A percentile compares a stretch with the other conserved stretches of the same genome.
These are phyloP conservation scores for Oryza meyeriana DNA, from an alignment of 176 grass and related monocot species.

Conservation along the genomic window DNA sequence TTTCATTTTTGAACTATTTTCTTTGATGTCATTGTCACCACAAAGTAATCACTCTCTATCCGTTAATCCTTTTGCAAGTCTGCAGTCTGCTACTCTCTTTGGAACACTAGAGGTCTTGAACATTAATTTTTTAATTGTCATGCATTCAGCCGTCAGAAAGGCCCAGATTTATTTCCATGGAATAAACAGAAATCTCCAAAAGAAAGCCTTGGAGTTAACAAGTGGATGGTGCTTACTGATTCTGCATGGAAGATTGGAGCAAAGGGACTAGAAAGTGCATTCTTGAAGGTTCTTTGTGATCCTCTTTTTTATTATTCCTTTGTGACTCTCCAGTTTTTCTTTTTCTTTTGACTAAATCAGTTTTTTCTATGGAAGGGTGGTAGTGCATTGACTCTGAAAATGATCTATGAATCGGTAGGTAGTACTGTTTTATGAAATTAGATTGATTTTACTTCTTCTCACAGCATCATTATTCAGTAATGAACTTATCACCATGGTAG, in stretches of 20 bases:
- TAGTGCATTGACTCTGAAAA: conserved; percentile 73
- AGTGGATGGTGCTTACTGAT: conserved; percentile 64
- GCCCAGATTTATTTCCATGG: conserved; percentile 54
- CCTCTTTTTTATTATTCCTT: not conserved
- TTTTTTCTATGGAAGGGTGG: conserved; percentile 58
- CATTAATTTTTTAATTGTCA: not conserved
- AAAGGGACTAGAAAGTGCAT: conserved; percentile 65
- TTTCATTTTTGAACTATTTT: not conserved
- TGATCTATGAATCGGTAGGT: conserved; percentile 72
- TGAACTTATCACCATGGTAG: conserved; percentile 52
- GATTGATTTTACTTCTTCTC: conserved; percentile 4
- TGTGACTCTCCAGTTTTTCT: not conserved
- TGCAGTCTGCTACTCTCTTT: conserved; percentile 11
- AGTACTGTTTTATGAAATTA: not conserved
- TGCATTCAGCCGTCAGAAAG: conserved; percentile 36
- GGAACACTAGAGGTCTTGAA: not conserved
- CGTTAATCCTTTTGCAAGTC: conserved; percentile 22
- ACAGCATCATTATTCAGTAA: conserved; percentile 14
- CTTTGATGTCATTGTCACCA: not conserved
- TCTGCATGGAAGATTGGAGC: conserved; percentile 65
- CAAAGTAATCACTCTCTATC: not conserved
- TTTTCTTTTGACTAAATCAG: conserved; percentile 20
- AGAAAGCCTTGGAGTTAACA: conserved; percentile 58
- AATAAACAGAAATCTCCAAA: conserved; percentile 48
- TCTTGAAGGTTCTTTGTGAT: conserved; percentile 68